Evolutionary conservation across 2,329 filamentous ascomycete species (phyloP), one percentile per base, ranked within the genome.

Genomic region (Didymella arachidicola): DNA sequence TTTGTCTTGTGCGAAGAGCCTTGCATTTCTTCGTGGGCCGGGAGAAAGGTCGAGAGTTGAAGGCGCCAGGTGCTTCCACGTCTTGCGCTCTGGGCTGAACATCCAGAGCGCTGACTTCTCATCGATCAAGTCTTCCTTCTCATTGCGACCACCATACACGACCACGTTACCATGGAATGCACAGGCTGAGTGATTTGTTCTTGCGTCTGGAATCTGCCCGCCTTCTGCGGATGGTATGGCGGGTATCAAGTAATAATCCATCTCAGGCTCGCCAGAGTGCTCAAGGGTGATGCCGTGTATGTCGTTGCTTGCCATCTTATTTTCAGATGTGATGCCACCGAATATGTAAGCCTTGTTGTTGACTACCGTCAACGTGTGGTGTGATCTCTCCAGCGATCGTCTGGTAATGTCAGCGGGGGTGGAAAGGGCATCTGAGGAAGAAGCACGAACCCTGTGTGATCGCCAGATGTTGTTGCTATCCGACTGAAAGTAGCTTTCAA

Each of bases 341-440:
- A 80, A 81, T 25, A 82, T 75, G 62, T 79, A 81, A 5, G 79
- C 78, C 61, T 79, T 80, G 63, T 79, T 75, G 38, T 70, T 64
- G 30, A 81, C 66, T 1, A 79, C 68, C 1, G 74, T 79, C 22
- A 80, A 52, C 5, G 74, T 77, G 56, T 81, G 79, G 47, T 77
- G 74, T n/a, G 71, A 73, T 5, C 75, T 64, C 18, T 66, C 70
- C 43, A 77, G 47, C 30, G 67, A 74, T 51, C 64, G 73, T 54
- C 63, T 75, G 49, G 8, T 11, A 22, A 16, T 2, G 19, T 60
- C 12, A 57, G 73, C 67, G 14, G 26, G 55, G 11, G 34, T 32
- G 5, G 16, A 10, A 18, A 18, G 29, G 6, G 39, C 26, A 8
- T 7, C 16, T n/a, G 11, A 12, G 6, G 11, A 42, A 7, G 16